phyloP scores from a whole-genome alignment of 768 basidiomycete species.

The Favolaschia claudopus region DNA sequence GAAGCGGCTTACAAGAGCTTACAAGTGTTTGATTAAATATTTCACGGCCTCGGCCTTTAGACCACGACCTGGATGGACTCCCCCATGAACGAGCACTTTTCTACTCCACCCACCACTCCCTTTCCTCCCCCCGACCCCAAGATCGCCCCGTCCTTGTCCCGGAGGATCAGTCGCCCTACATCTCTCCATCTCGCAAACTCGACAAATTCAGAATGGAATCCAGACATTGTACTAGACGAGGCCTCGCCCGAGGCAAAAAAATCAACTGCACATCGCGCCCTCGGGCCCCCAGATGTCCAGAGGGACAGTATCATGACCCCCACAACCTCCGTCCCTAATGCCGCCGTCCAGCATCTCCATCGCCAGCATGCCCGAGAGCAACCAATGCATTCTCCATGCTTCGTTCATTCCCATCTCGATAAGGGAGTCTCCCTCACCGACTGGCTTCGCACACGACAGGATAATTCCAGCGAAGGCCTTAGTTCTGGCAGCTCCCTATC shows the following conservation, averaged over 20 bases:
- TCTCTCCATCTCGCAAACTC: conserved; percentile 52
- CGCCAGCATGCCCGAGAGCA: conserved; percentile 37
- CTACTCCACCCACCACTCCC: conserved; percentile 24
- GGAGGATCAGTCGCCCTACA: conserved; percentile 51
- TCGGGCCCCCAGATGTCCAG: conserved; percentile 22
- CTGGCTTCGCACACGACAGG: conserved; percentile 64
- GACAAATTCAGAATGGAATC: conserved; percentile 44
- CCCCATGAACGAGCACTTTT: conserved; percentile 18
- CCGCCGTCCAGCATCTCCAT: conserved; percentile 26
- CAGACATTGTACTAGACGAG: conserved; percentile 52
- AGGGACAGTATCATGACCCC: conserved; percentile 34
- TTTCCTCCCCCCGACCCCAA: conserved; percentile 18
- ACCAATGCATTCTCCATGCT: conserved; percentile 79
- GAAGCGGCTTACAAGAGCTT: conserved; percentile 6
- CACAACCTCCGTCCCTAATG: conserved; percentile 27
- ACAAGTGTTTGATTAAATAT: not conserved
- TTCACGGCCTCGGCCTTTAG: too few species aligned
- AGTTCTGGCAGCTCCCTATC: conserved; percentile 24
- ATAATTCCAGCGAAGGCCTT: conserved; percentile 35
- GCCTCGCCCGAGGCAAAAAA: conserved; percentile 42
- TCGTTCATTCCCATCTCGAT: conserved; percentile 92
- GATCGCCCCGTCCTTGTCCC: conserved; percentile 47
- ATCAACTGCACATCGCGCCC: conserved; percentile 24
- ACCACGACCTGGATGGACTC: too few species aligned
- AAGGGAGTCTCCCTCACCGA: conserved; percentile 80